Conservation (phyloP, 345 rosid species). For the Raphanus sativus region DNA sequence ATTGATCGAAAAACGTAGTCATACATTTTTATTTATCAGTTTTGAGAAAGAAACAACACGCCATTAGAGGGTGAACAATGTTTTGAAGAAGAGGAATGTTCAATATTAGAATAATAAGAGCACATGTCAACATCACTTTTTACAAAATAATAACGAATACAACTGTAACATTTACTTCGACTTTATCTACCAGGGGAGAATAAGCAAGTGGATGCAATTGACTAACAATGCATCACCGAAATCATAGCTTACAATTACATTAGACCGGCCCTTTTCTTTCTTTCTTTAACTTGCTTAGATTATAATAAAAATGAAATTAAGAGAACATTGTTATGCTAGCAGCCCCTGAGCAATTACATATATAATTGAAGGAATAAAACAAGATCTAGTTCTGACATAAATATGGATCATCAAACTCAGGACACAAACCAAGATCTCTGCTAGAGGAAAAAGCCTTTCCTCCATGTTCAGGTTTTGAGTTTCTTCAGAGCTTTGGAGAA, state of each 20-base stretch:
- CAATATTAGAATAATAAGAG: slow-evolving; percentile 22
- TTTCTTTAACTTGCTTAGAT: slow-evolving; percentile 17
- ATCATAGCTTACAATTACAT: slow-evolving; percentile 10
- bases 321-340: slow-evolving; percentile 28
- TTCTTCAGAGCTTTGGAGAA: slow-evolving; percentile 16
- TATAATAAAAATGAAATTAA: slow-evolving; percentile 14
- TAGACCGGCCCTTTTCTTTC: slow-evolving; percentile 2
- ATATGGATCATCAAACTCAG: slow-evolving; percentile 26
- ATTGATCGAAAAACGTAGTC: neutral
- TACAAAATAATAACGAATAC: slow-evolving; percentile 8
- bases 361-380: slow-evolving; percentile 17
- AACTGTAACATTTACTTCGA: slow-evolving; percentile 39
- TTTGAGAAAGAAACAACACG: slow-evolving; percentile 5
- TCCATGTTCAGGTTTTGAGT: slow-evolving; percentile 30
- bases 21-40: neutral
- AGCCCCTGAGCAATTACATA: neutral
- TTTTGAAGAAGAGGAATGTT: slow-evolving; percentile 27
- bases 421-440: slow-evolving; percentile 32
- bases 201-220: slow-evolving; percentile 29
- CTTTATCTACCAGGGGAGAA: slow-evolving; percentile 19
- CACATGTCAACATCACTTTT: slow-evolving; percentile 32
- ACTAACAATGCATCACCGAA: slow-evolving; percentile 18
- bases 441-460: neutral
- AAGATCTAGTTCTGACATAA: slow-evolving; percentile 41
- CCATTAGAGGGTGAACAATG: slow-evolving; percentile 7